Evolutionary conservation across 768 basidiomycete genomes (phyloP).

Genomic region (Trametes gibbosa): DNA sequence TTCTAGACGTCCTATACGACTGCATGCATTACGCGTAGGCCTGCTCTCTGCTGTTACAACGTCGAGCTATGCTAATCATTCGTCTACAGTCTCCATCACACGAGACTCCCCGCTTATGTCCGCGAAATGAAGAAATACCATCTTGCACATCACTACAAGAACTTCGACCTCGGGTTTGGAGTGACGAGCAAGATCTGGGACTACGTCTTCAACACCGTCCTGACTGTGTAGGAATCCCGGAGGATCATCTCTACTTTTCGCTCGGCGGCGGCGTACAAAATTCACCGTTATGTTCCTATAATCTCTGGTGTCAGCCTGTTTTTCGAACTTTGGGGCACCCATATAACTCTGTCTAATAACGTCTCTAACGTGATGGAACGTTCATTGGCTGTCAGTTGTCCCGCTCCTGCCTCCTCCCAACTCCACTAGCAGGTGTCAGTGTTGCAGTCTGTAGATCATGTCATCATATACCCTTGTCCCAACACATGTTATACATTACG

Average conservation of each 20-base stretch:
- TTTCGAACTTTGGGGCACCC: not conserved
- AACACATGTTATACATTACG: no score
- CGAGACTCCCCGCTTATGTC: constrained; percentile 80
- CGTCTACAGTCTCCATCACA: constrained; percentile 69
- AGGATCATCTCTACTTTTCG: not conserved
- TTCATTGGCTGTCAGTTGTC: not conserved
- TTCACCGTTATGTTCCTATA: not conserved
- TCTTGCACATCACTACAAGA: constrained; percentile 96
- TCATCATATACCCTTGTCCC: not conserved
- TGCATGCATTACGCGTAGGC: constrained; percentile 90
- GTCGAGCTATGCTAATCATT: not conserved
- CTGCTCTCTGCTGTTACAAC: constrained; percentile 1
- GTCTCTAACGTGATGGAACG: not conserved
- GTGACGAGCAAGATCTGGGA: constrained; percentile 99
- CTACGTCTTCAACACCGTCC: constrained; percentile 80
- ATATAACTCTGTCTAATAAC: constrained; percentile 3
- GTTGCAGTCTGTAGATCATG: constrained; percentile 2
- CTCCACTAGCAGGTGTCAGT: not conserved
- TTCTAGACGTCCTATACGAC: constrained; percentile 75
- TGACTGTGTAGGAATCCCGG: constrained; percentile 46
- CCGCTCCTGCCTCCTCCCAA: not conserved
- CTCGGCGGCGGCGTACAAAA: not conserved
- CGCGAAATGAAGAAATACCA: constrained; percentile 96
- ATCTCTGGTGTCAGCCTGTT: constrained; percentile 2
- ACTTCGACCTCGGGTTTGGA: constrained; percentile 96